Conservation (phyloP, 1,139 yeast species). For the Yamadazyma diddensiae region DNA sequence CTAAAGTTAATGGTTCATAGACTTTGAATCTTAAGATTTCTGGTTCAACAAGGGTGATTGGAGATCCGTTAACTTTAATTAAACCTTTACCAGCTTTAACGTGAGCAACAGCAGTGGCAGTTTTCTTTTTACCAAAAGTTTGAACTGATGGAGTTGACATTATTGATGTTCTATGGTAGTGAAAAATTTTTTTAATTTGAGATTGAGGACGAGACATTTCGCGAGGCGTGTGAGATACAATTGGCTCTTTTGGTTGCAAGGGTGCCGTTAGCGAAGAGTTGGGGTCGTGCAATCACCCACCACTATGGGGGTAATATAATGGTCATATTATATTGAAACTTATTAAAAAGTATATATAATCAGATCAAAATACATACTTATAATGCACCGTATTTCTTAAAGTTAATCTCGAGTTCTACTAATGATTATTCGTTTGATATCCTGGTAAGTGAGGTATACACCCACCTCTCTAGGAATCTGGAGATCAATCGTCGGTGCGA, state of each 20-base stretch:
- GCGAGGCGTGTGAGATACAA: slow-evolving; percentile 5
- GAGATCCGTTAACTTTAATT: slow-evolving; percentile 98
- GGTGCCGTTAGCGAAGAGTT: background rate
- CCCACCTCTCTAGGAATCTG: too few species aligned
- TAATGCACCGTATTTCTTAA: too few species aligned
- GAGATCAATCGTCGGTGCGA: background rate
- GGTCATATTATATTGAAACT: too few species aligned
- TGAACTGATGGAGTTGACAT: slow-evolving; percentile 71
- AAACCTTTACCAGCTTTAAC: slow-evolving; percentile 99
- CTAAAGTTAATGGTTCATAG: slow-evolving; percentile 98
- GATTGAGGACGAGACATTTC: too few species aligned
- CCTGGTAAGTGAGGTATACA: too few species aligned
- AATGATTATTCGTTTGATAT: too few species aligned
- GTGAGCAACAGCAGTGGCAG: slow-evolving; percentile 99
- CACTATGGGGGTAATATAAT: too few species aligned
- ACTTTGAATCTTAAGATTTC: slow-evolving; percentile 99
- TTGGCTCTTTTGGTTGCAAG: too few species aligned
- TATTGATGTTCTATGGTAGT: slow-evolving; percentile 15
- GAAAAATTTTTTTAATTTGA: slow-evolving; percentile 12
- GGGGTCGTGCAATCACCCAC: background rate
- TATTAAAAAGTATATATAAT: too few species aligned
- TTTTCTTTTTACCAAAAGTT: slow-evolving; percentile 99
- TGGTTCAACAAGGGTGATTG: slow-evolving; percentile 98
- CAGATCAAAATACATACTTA: too few species aligned
- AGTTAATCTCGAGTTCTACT: too few species aligned